A percentile compares a stretch with the other conserved stretches of the same genome.
phyloP scores from a whole-genome alignment of 2,329 filamentous ascomycete genomes.

The Ophiostoma novo-ulmi region DNA sequence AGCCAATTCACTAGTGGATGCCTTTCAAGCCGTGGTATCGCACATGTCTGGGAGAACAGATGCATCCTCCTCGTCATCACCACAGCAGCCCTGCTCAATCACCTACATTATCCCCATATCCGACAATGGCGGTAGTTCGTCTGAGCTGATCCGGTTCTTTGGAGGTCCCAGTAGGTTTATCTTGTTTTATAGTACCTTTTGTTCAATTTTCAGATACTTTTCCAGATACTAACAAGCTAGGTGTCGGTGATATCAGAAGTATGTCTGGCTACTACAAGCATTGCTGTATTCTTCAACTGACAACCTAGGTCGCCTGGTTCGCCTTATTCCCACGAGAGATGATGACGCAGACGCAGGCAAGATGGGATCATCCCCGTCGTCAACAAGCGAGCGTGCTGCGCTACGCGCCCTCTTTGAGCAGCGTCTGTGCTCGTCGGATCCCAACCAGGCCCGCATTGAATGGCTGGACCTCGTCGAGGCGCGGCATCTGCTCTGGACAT shows the following conservation, averaged over 20 bases:
- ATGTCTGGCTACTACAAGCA: neutral
- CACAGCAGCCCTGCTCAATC: conserved; percentile 49
- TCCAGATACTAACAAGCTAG: conserved; percentile 22
- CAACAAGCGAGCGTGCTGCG: conserved; percentile 59
- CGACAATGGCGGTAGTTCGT: conserved; percentile 92
- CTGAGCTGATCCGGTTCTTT: conserved; percentile 88
- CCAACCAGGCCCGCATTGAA: conserved; percentile 61
- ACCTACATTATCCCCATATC: conserved; percentile 92
- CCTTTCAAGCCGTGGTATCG: conserved; percentile 60
- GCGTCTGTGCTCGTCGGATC: conserved; percentile 58
- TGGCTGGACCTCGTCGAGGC: conserved; percentile 89
- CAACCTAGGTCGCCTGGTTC: conserved; percentile 69
- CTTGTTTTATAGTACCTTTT: no score
- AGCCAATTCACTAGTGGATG: conserved; percentile 89
- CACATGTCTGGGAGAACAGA: conserved; percentile 32
- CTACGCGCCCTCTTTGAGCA: conserved; percentile 85
- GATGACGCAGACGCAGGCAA: neutral
- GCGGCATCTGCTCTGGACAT: conserved; percentile 68
- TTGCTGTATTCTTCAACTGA: neutral
- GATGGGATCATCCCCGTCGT: conserved; percentile 28
- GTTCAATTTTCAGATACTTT: no score
- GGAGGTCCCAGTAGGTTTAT: conserved; percentile 70
- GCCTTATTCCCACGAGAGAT: conserved; percentile 68
- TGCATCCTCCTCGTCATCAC: conserved; percentile 43
- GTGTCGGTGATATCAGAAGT: conserved; percentile 69